A percentile compares a stretch with the other conserved stretches of the same genome.
Conservation (phyloP, 2,329 filamentous ascomycete genomes). For the Pseudogymnoascus sp. region DNA sequence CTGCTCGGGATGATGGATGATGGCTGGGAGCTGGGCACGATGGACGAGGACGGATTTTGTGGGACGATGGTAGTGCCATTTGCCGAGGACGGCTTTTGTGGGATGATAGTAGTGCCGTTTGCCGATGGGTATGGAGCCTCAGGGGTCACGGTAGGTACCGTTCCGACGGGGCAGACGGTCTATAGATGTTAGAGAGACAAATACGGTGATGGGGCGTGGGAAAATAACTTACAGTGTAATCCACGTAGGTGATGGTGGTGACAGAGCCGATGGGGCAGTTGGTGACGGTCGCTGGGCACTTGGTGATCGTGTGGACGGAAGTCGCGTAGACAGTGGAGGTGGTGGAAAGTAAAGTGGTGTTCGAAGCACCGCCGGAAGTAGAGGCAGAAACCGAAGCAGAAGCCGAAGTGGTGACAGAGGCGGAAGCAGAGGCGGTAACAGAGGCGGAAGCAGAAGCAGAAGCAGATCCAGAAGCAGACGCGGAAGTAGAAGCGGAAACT, state of each 20-base stretch:
- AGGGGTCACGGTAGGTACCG: background rate
- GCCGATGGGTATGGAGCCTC: background rate
- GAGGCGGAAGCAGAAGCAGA: background rate
- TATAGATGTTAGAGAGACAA: background rate
- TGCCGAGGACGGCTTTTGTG: background rate
- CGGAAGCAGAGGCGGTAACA: background rate
- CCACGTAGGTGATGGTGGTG: conserved; percentile 22
- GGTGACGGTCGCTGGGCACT: conserved; percentile 29
- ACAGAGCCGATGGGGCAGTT: conserved; percentile 32
- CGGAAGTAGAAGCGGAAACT: background rate
- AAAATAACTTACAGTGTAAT: background rate
- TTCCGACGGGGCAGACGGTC: background rate
- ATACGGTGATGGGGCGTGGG: background rate
- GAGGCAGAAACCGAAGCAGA: background rate
- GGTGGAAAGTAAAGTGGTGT: background rate
- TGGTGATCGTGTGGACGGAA: conserved; percentile 12
- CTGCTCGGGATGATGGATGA: background rate
- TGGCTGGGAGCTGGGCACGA: background rate
- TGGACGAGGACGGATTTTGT: background rate
- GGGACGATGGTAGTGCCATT: background rate
- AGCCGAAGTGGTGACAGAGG: background rate
- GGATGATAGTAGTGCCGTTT: background rate
- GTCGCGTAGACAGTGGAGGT: conserved; percentile 13
- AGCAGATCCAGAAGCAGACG: background rate
- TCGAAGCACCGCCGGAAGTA: background rate